Evolutionary conservation across 495 filamentous ascomycete genomes (phyloP), one percentile per base, ranked within the genome.

Genomic region (Aspergillus nanangensis): DNA sequence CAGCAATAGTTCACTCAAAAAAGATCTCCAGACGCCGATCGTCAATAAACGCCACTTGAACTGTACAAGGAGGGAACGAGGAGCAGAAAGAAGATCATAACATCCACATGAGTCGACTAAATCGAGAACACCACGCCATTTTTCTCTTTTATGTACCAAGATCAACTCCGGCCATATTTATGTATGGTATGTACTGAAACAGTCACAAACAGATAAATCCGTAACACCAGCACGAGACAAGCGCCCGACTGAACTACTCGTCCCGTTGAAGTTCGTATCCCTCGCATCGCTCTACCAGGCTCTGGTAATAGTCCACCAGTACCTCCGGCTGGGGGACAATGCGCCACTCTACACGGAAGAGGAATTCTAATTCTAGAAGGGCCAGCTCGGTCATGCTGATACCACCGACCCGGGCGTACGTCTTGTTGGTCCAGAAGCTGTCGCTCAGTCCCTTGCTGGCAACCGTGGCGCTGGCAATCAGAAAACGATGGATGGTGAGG

Each of bases 241-340:
- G 17, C 10, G 23, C n/a, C 10, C 11, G 5, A n/a, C 15, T 5
- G 19, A 19, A 17, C 48, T 29, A 53, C 27, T 13, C 24, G 3
- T 43, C 58, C 39, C 59, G 61, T 47, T 74, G 71, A 31, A 84
- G 73, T 46, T 69, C 68, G 51, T 76, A 86, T 9, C 77, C 78
- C 3, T 83, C 80, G 48, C 74, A 80, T 48, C 84, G 64, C 46
- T 84, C 88, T 18, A 95, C 86, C 18, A 98, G 66, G 25, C 88
- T 93, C 51, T 78, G 76, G 60, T 97, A 98, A 54, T 98, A 98
- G 41, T 95, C 90, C 36, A 84, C 88, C 37, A 98, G 66, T 3
- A 93, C 83, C 60, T 97, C 94, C 4, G 92, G 90, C 51, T 92
- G 87, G 13, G 93, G 93, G 8, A 98, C 91, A 56, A 98, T 98